Evolutionary conservation across 768 basidiomycete species (phyloP).

Genomic region (Mycena rebaudengoi): DNA sequence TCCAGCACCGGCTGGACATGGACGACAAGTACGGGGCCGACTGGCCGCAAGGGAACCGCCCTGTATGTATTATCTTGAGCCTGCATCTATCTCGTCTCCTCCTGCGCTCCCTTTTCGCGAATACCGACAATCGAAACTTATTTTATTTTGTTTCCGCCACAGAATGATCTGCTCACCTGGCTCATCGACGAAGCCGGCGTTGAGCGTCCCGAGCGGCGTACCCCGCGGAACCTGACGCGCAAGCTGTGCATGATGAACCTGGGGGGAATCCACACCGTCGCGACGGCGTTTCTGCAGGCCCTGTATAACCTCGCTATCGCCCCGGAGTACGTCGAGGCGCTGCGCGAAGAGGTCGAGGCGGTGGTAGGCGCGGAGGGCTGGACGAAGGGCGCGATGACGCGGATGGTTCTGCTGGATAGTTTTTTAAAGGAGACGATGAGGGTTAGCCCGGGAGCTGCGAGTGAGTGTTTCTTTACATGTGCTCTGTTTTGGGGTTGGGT

Average conservation of each 20-base stretch:
- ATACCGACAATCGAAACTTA: neutral
- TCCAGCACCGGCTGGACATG: conserved; percentile 19
- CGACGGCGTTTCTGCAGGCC: conserved; percentile 20
- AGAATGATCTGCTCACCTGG: conserved; percentile 50
- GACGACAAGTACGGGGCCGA: conserved; percentile 20
- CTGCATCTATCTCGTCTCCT: too few relatives aligned
- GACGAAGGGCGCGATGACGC: conserved; percentile 34
- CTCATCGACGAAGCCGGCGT: conserved; percentile 34
- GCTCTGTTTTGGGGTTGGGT: too few relatives aligned
- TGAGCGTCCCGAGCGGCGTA: conserved; percentile 4
- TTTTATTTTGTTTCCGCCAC: too few relatives aligned
- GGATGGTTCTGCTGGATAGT: conserved; percentile 43
- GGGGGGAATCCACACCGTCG: conserved; percentile 24
- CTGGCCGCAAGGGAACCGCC: conserved; percentile 17
- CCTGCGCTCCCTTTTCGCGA: too few relatives aligned
- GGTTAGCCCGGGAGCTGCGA: neutral
- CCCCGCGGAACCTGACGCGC: conserved; percentile 11
- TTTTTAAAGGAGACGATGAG: conserved; percentile 43
- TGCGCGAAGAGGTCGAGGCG: conserved; percentile 42
- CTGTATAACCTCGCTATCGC: conserved; percentile 38
- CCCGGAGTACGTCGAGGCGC: conserved; percentile 33
- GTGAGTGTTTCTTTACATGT: neutral
- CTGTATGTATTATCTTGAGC: too few relatives aligned
- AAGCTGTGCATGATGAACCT: conserved; percentile 37
- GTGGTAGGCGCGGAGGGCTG: conserved; percentile 39